These are phyloP conservation scores for Podospora sp. DNA, from an alignment of 495 filamentous ascomycete genomes.

Conservation along the genomic window DNA sequence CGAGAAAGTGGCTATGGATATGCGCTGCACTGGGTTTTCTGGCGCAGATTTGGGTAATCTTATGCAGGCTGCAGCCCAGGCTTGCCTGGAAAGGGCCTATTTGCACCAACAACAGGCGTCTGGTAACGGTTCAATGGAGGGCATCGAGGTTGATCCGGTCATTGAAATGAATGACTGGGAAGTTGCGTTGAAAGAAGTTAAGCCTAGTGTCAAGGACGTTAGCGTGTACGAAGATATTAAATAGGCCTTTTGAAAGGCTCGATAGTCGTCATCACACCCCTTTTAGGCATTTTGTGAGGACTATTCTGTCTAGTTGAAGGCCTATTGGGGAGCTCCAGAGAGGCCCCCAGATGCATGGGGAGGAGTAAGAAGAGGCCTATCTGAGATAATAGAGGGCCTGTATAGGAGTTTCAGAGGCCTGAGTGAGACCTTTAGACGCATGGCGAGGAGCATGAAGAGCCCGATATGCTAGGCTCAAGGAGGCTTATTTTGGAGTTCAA, in stretches of 20 bases:
- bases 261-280: too few species aligned
- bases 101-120: conserved; percentile 23
- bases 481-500: too few species aligned
- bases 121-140: conserved; percentile 8
- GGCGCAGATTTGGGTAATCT: conserved; percentile 87
- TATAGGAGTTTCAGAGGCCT: too few species aligned
- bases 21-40: conserved; percentile 77
- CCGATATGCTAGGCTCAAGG: too few species aligned
- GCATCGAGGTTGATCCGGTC: conserved; percentile 40
- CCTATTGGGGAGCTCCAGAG: too few species aligned
- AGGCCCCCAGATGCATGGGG: too few species aligned
- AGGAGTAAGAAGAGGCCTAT: too few species aligned
- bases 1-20: conserved; percentile 63
- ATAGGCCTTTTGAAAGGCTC: not conserved
- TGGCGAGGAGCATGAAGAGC: too few species aligned
- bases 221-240: conserved; percentile 31
- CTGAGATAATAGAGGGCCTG: too few species aligned
- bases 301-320: too few species aligned
- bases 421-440: too few species aligned
- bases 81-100: conserved; percentile 65
- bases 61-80: conserved; percentile 73
- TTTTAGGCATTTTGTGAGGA: too few species aligned
- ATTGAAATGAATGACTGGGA: conserved; percentile 78
- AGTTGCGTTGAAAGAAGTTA: conserved; percentile 67
- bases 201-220: conserved; percentile 74